Evolutionary conservation across 441 rosid genomes (phyloP).

Genomic region (Erodium texanum): DNA sequence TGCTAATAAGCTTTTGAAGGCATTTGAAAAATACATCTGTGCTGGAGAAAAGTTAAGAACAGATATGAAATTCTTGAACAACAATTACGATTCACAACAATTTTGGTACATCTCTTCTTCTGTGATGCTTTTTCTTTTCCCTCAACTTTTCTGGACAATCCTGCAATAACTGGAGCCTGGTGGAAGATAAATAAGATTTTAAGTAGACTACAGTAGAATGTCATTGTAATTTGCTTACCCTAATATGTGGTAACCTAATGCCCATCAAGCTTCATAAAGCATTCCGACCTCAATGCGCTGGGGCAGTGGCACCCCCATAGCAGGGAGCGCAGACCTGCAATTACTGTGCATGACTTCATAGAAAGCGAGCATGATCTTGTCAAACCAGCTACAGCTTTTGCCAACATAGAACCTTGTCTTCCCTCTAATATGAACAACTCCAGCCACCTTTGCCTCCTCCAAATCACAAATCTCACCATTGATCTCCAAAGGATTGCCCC

Average conservation of each 20-base stretch:
- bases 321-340: constrained; percentile 54
- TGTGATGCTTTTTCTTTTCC: background rate
- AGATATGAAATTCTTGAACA: too few relatives aligned
- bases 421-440: constrained; percentile 48
- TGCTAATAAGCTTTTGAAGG: too few relatives aligned
- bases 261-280: constrained; percentile 42
- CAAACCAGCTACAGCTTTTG: constrained; percentile 37
- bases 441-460: constrained; percentile 35
- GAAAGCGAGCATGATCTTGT: constrained; percentile 42
- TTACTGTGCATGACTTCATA: constrained; percentile 52
- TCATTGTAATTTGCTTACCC: too few relatives aligned
- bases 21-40: background rate
- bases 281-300: constrained; percentile 55
- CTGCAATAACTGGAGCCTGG: background rate
- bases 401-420: constrained; percentile 47
- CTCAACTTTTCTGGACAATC: background rate
- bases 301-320: constrained; percentile 38
- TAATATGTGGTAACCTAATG: background rate
- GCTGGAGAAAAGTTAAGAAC: background rate
- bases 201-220: background rate
- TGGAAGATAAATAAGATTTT: background rate
- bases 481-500: constrained; percentile 17
- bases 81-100: too few relatives aligned
- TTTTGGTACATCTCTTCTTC: background rate
- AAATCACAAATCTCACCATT: constrained; percentile 20